Percentiles rank a stretch among this genome's conserved stretches.
Conservation (phyloP, 164 flowering plant genomes). For the Chloranthus sessilifolius region DNA sequence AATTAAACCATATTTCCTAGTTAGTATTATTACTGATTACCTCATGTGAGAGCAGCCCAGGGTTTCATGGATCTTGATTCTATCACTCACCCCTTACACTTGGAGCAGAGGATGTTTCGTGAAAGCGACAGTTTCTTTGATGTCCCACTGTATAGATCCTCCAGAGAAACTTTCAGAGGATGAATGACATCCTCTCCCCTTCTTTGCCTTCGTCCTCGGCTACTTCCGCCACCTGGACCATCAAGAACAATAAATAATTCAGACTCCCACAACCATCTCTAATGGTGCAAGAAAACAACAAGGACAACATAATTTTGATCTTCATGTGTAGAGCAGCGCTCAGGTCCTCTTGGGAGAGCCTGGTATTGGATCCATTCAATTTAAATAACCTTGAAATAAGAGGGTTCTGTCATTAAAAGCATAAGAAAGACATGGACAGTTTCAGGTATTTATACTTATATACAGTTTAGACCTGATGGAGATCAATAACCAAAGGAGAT, state of each 20-base stretch:
- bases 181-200: conserved; percentile 57
- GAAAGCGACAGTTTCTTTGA: conserved; percentile 57
- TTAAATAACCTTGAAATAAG: too few relatives aligned
- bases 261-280: background rate
- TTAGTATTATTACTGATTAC: background rate
- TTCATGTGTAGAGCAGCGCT: too few relatives aligned
- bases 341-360: too few relatives aligned
- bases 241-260: background rate
- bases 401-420: too few relatives aligned
- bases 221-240: conserved; percentile 56
- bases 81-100: conserved; percentile 48
- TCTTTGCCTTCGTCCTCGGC: conserved; percentile 55
- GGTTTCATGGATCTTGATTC: too few relatives aligned
- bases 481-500: too few relatives aligned
- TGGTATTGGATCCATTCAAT: too few relatives aligned
- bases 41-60: background rate
- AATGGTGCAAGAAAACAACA: background rate
- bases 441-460: too few relatives aligned
- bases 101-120: conserved; percentile 47
- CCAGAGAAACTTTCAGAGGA: conserved; percentile 51
- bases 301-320: background rate
- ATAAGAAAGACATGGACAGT: too few relatives aligned
- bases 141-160: conserved; percentile 46
- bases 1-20: background rate
- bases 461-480: too few relatives aligned